Evolutionary conservation across 768 basidiomycete genomes (phyloP).

Genomic region (Udeniomyces megalosporus): DNA sequence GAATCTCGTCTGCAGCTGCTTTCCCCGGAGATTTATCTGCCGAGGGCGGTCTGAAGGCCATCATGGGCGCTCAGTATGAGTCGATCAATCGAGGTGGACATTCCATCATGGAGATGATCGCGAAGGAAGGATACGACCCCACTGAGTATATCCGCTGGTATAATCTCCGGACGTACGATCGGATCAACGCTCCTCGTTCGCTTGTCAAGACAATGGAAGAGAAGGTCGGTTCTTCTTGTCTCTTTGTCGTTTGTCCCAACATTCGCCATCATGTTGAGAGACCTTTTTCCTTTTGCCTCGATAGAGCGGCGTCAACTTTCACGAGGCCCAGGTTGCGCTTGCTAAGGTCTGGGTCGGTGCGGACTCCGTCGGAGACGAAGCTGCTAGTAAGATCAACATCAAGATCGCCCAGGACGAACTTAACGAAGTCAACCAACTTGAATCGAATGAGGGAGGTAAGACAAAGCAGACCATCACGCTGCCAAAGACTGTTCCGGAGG

Average conservation of each 20-base stretch:
- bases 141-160: slow-evolving; percentile 73
- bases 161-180: slow-evolving; percentile 61
- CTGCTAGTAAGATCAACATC: slow-evolving; percentile 7
- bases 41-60: slow-evolving; percentile 40
- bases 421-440: slow-evolving; percentile 11
- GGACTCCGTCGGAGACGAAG: slow-evolving; percentile 6
- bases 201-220: slow-evolving; percentile 56
- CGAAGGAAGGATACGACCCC: background rate
- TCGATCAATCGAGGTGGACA: slow-evolving; percentile 78
- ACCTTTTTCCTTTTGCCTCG: background rate
- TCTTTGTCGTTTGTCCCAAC: background rate
- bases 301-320: slow-evolving; percentile 58
- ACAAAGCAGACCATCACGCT: slow-evolving; percentile 27
- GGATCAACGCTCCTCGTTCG: slow-evolving; percentile 27
- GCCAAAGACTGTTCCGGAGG: slow-evolving; percentile 51
- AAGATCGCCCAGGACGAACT: slow-evolving; percentile 10
- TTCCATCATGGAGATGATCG: slow-evolving; percentile 45
- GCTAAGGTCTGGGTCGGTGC: slow-evolving; percentile 45
- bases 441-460: slow-evolving; percentile 1
- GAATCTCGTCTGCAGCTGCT: slow-evolving; percentile 33
- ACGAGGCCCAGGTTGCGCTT: slow-evolving; percentile 52
- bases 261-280: background rate
- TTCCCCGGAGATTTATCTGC: slow-evolving; percentile 69
- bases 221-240: slow-evolving; percentile 19
- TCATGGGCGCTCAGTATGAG: slow-evolving; percentile 53